Conservation (phyloP, 306 rosid genomes). For the Castanea mollissima region DNA sequence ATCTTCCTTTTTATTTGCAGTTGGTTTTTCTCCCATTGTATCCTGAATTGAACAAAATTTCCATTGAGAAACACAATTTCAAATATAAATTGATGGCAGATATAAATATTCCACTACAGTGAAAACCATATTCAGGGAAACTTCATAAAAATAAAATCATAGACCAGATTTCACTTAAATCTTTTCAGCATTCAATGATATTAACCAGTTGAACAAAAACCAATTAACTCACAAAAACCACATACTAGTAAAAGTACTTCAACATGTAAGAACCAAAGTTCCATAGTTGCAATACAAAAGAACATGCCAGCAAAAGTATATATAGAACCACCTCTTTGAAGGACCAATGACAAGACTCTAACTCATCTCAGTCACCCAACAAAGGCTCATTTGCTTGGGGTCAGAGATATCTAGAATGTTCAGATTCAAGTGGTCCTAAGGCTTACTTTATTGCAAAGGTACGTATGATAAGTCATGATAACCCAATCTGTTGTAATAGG, state of each 20-base stretch:
- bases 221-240: not conserved
- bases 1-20: conserved; percentile 35
- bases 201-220: not conserved
- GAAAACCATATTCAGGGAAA: not conserved
- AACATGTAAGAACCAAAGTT: not conserved
- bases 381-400: not conserved
- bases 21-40: conserved; percentile 42
- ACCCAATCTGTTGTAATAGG: not conserved
- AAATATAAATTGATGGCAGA: not conserved
- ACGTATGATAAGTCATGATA: not conserved
- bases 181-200: not conserved
- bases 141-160: not conserved
- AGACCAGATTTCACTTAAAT: not conserved
- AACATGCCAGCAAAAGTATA: not conserved
- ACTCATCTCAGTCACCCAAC: not conserved
- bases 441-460: not conserved
- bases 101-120: not conserved
- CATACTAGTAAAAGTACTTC: not conserved
- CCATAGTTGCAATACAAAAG: not conserved
- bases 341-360: not conserved
- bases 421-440: not conserved
- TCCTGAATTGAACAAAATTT: conserved; percentile 39
- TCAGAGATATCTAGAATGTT: not conserved
- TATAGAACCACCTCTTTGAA: not conserved
- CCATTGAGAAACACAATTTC: conserved; percentile 16